These are phyloP conservation scores for Coniochaeta hoffmannii DNA, from an alignment of 2,329 filamentous ascomycete genomes.

Conservation along the genomic window DNA sequence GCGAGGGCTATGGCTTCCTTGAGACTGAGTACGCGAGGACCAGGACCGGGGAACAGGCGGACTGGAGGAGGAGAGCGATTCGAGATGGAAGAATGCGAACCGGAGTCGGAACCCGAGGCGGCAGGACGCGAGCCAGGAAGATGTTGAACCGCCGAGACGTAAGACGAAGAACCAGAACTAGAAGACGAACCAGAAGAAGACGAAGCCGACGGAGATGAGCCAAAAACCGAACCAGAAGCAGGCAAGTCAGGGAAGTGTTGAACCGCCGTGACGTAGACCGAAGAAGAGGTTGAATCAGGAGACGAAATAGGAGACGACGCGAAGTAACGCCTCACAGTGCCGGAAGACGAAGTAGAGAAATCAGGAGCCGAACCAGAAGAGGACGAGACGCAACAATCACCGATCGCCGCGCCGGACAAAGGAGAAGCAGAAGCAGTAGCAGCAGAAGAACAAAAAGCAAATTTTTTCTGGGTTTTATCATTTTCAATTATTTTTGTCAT, in stretches of 20 bases:
- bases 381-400: neutral
- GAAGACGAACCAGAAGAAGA: neutral
- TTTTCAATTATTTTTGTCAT: neutral
- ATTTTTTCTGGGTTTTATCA: slow-evolving; percentile 1
- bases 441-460: neutral
- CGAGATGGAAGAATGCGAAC: neutral
- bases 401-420: neutral
- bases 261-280: neutral
- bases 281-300: neutral
- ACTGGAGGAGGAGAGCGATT: neutral
- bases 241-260: neutral
- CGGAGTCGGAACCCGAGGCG: neutral
- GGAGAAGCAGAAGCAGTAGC: neutral
- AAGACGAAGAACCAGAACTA: neutral
- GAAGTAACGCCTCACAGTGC: neutral
- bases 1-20: neutral
- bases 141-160: neutral
- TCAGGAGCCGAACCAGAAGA: neutral
- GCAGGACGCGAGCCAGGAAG: neutral
- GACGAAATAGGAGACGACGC: neutral
- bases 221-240: neutral
- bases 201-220: no score
- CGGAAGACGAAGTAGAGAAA: neutral
- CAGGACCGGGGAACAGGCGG: neutral
- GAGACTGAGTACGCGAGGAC: neutral